phyloP scores from a whole-genome alignment of 2,329 filamentous ascomycete species.

The Gaeumannomyces tritici region DNA sequence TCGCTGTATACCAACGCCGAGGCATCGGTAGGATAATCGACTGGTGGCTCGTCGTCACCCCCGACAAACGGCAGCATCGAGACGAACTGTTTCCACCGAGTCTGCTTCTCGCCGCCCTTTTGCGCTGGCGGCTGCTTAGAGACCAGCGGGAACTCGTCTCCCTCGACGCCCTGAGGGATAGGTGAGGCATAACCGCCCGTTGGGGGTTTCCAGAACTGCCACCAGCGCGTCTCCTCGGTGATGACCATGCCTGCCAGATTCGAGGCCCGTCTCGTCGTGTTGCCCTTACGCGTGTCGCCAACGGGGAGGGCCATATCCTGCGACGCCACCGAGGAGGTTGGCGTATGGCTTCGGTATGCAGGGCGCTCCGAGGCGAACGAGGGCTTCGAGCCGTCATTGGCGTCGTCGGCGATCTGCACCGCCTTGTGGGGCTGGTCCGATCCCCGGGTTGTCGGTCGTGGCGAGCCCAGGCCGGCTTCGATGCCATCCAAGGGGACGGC shows the following conservation, averaged over 20 bases:
- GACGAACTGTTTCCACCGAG: conserved; percentile 41
- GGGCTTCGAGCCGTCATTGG: conserved; percentile 22
- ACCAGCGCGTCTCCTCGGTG: conserved; percentile 39
- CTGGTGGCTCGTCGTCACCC: conserved; percentile 26
- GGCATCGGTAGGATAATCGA: conserved; percentile 51
- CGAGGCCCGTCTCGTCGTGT: conserved; percentile 41
- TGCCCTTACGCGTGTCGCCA: conserved; percentile 24
- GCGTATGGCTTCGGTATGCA: conserved; percentile 14
- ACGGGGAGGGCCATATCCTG: neutral
- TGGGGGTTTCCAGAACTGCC: conserved; percentile 57
- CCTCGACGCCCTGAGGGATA: conserved; percentile 45
- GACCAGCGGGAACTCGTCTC: conserved; percentile 29
- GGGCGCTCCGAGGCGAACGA: conserved; percentile 19
- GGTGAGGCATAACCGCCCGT: conserved; percentile 52
- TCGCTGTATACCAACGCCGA: conserved; percentile 49
- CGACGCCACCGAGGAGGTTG: neutral
- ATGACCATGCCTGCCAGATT: conserved; percentile 40
- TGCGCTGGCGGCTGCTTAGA: conserved; percentile 1
- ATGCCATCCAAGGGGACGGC: conserved; percentile 14
- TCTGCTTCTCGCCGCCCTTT: conserved; percentile 29
- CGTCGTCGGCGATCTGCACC: conserved; percentile 21
- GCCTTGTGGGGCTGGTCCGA: conserved; percentile 17
- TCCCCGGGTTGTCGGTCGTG: conserved; percentile 12
- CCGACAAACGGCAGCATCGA: conserved; percentile 38
- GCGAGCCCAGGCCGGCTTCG: conserved; percentile 13